phyloP scores from a whole-genome alignment of 192 early-diverging fungal genomes.

The Dispira simplex region DNA sequence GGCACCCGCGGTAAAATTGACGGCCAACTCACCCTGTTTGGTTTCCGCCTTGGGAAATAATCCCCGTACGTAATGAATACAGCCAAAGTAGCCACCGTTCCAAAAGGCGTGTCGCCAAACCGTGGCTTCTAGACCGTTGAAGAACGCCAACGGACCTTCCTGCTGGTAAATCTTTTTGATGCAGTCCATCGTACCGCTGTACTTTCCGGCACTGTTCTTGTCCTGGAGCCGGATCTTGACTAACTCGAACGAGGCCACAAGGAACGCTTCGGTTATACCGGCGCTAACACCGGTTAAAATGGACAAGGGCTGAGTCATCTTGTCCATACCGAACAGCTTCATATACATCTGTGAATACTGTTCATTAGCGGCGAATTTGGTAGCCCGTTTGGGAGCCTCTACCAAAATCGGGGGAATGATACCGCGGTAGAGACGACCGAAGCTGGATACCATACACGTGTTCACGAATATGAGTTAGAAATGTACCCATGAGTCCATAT shows the following conservation, averaged over 20 bases:
- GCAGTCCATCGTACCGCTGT: conserved; percentile 65
- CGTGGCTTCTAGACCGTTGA: conserved; percentile 85
- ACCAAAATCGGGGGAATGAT: conserved; percentile 93
- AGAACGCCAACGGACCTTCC: conserved; percentile 75
- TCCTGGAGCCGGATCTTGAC: conserved; percentile 96
- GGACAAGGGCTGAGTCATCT: conserved; percentile 58
- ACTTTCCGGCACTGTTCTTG: conserved; percentile 71
- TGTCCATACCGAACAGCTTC: conserved; percentile 51
- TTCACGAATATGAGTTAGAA: too few relatives aligned
- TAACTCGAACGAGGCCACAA: conserved; percentile 83
- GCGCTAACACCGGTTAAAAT: conserved; percentile 82
- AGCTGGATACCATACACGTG: conserved; percentile 12
- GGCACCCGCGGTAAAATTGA: conserved; percentile 83
- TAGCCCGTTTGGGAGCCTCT: conserved; percentile 94
- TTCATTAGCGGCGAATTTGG: conserved; percentile 94
- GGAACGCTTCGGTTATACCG: conserved; percentile 79
- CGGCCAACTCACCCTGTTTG: conserved; percentile 53
- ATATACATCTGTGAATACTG: conserved; percentile 55
- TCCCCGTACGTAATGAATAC: conserved; percentile 50
- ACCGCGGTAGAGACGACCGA: conserved; percentile 68
- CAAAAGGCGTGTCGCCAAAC: conserved; percentile 87
- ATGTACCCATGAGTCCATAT: too few relatives aligned
- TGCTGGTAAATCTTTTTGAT: conserved; percentile 61
- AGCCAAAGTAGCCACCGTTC: conserved; percentile 97
- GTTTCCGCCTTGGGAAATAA: conserved; percentile 67